Evolutionary conservation across 148 eudicot species (phyloP), one percentile per base, ranked within the genome.

Genomic region (Chenopodium formosanum): DNA sequence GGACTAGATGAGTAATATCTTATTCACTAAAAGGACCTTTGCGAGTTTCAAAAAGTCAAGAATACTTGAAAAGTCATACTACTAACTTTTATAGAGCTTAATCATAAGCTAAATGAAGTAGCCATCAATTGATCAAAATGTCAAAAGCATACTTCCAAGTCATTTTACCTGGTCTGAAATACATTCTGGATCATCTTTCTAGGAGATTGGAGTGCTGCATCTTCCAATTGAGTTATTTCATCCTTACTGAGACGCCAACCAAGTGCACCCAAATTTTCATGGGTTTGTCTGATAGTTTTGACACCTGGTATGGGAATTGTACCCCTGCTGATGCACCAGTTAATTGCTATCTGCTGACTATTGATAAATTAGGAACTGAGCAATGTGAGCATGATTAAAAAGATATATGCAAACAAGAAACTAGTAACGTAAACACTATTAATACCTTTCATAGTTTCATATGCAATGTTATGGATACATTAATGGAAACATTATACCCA

Each of bases 291-390:
- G 7, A 94, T 82, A 1, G 92, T 79, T 87, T 94, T 96, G 34
- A 96, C 94, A 76, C 98, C 99, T 3, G 99, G 99, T 73, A 96
- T 96, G 2, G 99, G 99, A 85, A 96, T 83, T 1, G 97, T 88
- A 16, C 95, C 95, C 81, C 89, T 94, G 82, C 94, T 86, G 60
- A 96, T 94, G 88, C 99, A 94, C 99, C 99, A 96, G 83, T 96
- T 94, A 87, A 94, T 90, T 53, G 99, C 99, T 32, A 94, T 94
- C 98, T 95, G 90, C 63, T 29, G 40, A 46, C 22, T 32, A 44
- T 10, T 27, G 47, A 76, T 79, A 71, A n/a, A 47, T 83, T 47
- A 52, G 75, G 40, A 60, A 31, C 52, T 64, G 37, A 60, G 10
- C 50, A 58, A 60, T 20, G 32, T 64, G 37, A 60, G 10, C 50